Evolutionary conservation across 1,284 basidiomycete species (phyloP), one percentile per base, ranked within the genome.

Genomic region (Papiliotrema terrestris): DNA sequence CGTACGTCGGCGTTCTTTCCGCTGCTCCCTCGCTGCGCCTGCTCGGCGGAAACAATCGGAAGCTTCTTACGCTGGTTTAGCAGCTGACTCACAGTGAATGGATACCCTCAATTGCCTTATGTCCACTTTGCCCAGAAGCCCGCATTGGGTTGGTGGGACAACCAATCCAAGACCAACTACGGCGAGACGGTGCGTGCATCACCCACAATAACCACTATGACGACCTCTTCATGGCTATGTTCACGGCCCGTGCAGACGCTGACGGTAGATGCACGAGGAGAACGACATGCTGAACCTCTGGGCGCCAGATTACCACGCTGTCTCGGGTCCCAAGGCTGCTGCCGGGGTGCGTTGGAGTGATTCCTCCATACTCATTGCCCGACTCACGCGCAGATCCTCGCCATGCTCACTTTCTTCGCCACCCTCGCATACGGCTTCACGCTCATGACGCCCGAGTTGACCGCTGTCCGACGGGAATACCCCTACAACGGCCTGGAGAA

Each of bases 261-360:
- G 35, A 1, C 23, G 9, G 45, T 67, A 92, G 89, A 73, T 92
- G 36, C 89, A 91, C 63, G 88, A 91, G 75, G 82, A 85, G 68
- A 88, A 92, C 63, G 91, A 94, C 68, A 79, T 87, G 22, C 78
- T 88, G 58, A 87, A 86, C 45, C 89, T 93, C 87, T 93, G 89
- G 89, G 87, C 88, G 45, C 90, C 89, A 17, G 91, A 94, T 68
- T 80, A 84, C 20, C 68, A 71, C 65, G 61, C 66, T 54, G 72
- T 69, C 45, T 52, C 63, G 9, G 68, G 66, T 13, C 56, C 52
- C n/a, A 58, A 57, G 43, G 73, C 75, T 37, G 51, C 71, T 13
- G 49, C 66, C 20, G 62, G 65, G 41, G 69, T 71, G 48, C 47
- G 67, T 61, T 15, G 29, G 6, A 11, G 29, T 6, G 4, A 8